Evolutionary conservation across 2,329 filamentous ascomycete species (phyloP).

Genomic region (Colletotrichum camelliae): DNA sequence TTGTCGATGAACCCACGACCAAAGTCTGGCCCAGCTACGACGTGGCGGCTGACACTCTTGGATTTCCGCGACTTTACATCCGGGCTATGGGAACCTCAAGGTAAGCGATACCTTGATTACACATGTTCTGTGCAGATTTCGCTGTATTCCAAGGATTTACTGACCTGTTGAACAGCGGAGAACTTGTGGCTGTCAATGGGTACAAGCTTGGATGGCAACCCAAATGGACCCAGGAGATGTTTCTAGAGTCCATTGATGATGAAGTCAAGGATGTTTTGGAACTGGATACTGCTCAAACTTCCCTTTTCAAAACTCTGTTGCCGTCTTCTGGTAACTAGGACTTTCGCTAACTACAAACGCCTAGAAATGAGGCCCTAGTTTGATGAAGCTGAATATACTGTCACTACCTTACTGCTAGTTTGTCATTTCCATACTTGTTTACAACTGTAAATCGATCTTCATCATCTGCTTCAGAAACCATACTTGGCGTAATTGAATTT

Average conservation of each 20-base stretch:
- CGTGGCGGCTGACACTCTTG: slow-evolving; percentile 32
- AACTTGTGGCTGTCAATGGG: slow-evolving; percentile 25
- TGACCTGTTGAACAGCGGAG: neutral
- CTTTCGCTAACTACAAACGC: neutral
- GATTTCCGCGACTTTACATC: slow-evolving; percentile 32
- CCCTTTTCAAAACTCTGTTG: neutral
- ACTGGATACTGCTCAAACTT: slow-evolving; percentile 11
- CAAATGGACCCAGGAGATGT: slow-evolving; percentile 28
- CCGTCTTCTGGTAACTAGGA: neutral
- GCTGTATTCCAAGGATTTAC: neutral
- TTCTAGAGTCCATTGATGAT: slow-evolving; percentile 29
- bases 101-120: slow-evolving; percentile 23
- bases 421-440: neutral
- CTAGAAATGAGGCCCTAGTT: neutral
- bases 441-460: neutral
- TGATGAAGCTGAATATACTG: neutral
- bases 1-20: slow-evolving; percentile 28
- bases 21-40: slow-evolving; percentile 35
- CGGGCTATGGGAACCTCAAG: slow-evolving; percentile 28
- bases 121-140: neutral
- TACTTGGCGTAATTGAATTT: neutral
- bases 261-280: slow-evolving; percentile 30
- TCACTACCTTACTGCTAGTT: neutral
- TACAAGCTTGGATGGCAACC: slow-evolving; percentile 32
- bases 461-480: neutral